These are phyloP conservation scores for Sarocladium brachiariae DNA, from an alignment of 2,329 filamentous ascomycete species.

Conservation along the genomic window DNA sequence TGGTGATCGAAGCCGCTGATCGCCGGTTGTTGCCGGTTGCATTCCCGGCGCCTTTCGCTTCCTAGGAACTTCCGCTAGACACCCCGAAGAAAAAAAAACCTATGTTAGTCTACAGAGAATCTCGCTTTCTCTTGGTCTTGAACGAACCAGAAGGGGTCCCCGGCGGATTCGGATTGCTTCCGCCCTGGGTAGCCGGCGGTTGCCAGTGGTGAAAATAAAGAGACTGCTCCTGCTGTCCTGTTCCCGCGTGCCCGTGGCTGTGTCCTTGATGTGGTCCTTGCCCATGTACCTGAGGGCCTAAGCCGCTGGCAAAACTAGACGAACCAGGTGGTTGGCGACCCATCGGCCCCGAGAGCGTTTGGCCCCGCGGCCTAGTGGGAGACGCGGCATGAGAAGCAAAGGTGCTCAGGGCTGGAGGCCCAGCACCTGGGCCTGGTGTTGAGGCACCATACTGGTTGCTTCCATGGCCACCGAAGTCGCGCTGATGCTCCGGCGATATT, in stretches of 20 bases:
- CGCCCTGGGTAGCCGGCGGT: slow-evolving; percentile 62
- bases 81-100: slow-evolving; percentile 18
- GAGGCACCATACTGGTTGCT: slow-evolving; percentile 35
- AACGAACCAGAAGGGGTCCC: slow-evolving; percentile 70
- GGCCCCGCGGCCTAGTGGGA: slow-evolving; percentile 42
- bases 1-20: slow-evolving; percentile 23
- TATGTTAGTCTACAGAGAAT: slow-evolving; percentile 33
- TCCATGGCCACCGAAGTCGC: slow-evolving; percentile 41
- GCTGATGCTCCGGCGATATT: slow-evolving; percentile 46
- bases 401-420: slow-evolving; percentile 29
- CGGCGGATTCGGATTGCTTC: slow-evolving; percentile 54
- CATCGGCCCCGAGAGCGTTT: slow-evolving; percentile 36
- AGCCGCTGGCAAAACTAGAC: background rate
- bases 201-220: slow-evolving; percentile 94
- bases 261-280: slow-evolving; percentile 34
- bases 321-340: slow-evolving; percentile 22
- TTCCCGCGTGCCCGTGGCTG: slow-evolving; percentile 44
- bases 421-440: slow-evolving; percentile 20
- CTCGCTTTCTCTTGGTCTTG: slow-evolving; percentile 43
- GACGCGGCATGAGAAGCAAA: slow-evolving; percentile 43
- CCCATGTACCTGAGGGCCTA: slow-evolving; percentile 14
- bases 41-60: slow-evolving; percentile 70
- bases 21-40: slow-evolving; percentile 15
- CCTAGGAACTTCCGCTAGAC: slow-evolving; percentile 69
- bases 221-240: slow-evolving; percentile 57